These are phyloP conservation scores for Colletotrichum ledebouriae DNA, from an alignment of 2,329 filamentous ascomycete species.

Conservation along the genomic window DNA sequence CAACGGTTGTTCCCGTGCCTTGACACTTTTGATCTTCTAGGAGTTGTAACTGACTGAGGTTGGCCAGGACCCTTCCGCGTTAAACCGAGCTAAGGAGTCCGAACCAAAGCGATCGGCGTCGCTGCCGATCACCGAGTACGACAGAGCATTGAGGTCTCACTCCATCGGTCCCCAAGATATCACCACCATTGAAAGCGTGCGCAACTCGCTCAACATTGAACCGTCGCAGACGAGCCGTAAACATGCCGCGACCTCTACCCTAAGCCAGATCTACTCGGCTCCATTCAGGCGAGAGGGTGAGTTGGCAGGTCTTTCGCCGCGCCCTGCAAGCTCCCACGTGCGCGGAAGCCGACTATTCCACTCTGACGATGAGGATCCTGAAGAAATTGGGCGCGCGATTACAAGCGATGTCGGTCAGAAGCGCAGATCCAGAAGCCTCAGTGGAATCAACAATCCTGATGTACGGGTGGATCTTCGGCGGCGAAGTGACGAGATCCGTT, in stretches of 20 bases:
- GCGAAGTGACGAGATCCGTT: conserved; percentile 74
- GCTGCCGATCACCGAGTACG: conserved; percentile 71
- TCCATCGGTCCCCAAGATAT: conserved; percentile 70
- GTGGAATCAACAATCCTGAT: conserved; percentile 46
- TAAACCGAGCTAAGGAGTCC: conserved; percentile 51
- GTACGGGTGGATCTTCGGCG: conserved; percentile 54
- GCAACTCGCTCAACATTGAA: conserved; percentile 66
- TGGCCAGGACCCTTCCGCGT: conserved; percentile 55
- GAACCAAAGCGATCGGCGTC: conserved; percentile 70
- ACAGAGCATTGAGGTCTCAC: conserved; percentile 72
- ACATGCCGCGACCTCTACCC: conserved; percentile 56
- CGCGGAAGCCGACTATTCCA: conserved; percentile 57
- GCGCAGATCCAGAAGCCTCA: conserved; percentile 71
- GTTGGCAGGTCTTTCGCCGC: conserved; percentile 69
- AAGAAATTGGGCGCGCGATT: conserved; percentile 73
- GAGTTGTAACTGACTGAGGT: conserved; percentile 7
- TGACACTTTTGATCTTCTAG: conserved; percentile 17
- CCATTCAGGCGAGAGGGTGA: conserved; percentile 57
- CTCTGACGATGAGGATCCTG: conserved; percentile 58
- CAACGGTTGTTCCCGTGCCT: conserved; percentile 32
- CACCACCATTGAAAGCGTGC: conserved; percentile 65
- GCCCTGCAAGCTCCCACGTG: conserved; percentile 72
- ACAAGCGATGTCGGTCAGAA: conserved; percentile 67
- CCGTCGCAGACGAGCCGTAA: conserved; percentile 53
- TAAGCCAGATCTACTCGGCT: conserved; percentile 54